Evolutionary conservation across 306 rosid species (phyloP).

Genomic region (Casuarina glauca): DNA sequence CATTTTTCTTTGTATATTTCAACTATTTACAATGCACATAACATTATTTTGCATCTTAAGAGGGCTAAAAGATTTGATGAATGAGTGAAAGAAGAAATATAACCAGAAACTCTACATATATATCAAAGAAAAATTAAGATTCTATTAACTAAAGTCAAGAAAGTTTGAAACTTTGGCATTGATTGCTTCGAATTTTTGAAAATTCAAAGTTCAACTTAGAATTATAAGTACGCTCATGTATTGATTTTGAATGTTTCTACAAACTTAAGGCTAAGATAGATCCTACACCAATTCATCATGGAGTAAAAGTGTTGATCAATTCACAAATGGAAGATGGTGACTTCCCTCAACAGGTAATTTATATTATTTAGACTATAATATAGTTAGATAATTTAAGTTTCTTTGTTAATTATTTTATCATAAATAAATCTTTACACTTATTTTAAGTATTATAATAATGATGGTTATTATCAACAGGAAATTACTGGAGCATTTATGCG

Average conservation of each 20-base stretch:
- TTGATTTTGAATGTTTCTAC: constrained; percentile 17
- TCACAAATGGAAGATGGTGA: constrained; percentile 74
- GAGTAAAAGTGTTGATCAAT: constrained; percentile 51
- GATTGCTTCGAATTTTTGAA: no score
- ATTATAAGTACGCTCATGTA: neutral
- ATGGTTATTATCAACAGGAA: no score
- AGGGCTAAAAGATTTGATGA: no score
- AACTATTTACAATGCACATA: no score
- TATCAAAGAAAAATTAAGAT: neutral
- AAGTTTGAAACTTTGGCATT: neutral
- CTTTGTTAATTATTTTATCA: no score
- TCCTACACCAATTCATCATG: constrained; percentile 55
- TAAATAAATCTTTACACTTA: no score
- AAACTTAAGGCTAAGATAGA: constrained; percentile 49
- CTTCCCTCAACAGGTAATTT: constrained; percentile 63
- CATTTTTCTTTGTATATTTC: no score
- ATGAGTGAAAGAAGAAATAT: no score
- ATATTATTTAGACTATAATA: neutral
- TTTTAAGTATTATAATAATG: no score
- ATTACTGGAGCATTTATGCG: no score
- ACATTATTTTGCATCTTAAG: no score
- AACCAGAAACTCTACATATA: no score
- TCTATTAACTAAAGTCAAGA: neutral
- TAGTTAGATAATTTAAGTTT: neutral
- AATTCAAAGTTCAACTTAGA: neutral